Evolutionary conservation across 2,329 filamentous ascomycete species (phyloP).

Genomic region (Sclerotinia minor): DNA sequence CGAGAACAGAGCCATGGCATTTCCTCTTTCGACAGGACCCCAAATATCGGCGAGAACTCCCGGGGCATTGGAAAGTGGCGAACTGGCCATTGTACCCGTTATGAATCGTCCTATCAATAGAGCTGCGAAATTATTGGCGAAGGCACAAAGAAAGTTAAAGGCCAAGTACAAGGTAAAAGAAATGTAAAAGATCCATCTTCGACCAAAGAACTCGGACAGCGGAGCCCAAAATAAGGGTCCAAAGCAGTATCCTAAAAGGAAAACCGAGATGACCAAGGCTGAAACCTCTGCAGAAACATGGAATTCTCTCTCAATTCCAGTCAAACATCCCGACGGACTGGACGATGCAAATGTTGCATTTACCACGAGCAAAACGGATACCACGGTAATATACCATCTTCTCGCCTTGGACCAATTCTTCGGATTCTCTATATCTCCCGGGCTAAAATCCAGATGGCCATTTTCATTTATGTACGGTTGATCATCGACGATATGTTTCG

Average conservation of each 20-base stretch:
- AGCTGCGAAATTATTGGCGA: constrained; percentile 56
- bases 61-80: constrained; percentile 61
- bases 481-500: constrained; percentile 28
- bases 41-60: constrained; percentile 65
- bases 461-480: constrained; percentile 31
- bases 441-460: constrained; percentile 45
- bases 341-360: constrained; percentile 48
- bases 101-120: constrained; percentile 68
- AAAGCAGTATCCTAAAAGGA: constrained; percentile 49
- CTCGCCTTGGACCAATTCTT: constrained; percentile 42
- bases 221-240: constrained; percentile 49
- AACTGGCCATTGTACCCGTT: constrained; percentile 60
- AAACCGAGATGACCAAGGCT: constrained; percentile 47
- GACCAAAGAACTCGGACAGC: constrained; percentile 55
- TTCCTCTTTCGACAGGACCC: constrained; percentile 52
- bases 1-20: constrained; percentile 64
- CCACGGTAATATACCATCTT: constrained; percentile 46
- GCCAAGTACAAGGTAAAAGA: constrained; percentile 59
- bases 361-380: constrained; percentile 45
- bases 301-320: constrained; percentile 44
- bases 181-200: constrained; percentile 59
- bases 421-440: constrained; percentile 48
- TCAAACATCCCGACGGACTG: constrained; percentile 45
- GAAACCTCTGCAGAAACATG: constrained; percentile 43
- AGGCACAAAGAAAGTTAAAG: constrained; percentile 63